Conservation (phyloP, 139 green algal genomes). For the Micractinium sp. region DNA sequence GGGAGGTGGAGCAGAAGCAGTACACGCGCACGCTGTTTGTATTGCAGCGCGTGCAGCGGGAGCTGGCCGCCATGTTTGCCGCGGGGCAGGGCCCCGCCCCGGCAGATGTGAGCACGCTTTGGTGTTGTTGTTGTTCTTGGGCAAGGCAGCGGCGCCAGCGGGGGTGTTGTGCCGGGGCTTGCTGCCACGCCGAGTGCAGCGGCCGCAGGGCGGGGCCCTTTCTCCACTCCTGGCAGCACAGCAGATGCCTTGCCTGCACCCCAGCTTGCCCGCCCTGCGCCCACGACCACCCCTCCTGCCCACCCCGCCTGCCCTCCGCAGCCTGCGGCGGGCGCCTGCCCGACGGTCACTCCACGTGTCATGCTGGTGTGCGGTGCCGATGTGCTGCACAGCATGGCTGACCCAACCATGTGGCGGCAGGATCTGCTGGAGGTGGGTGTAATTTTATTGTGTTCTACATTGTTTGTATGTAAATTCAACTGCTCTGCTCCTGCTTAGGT, state of each 20-base stretch:
- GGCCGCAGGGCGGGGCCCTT: too few species aligned
- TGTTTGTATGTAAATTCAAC: too few species aligned
- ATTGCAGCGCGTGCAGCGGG: slow-evolving; percentile 55
- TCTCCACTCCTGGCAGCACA: too few species aligned
- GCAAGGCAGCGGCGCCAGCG: neutral
- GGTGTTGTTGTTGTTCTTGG: neutral
- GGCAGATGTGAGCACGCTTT: slow-evolving; percentile 1
- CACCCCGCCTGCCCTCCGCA: neutral
- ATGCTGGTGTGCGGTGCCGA: slow-evolving; percentile 54
- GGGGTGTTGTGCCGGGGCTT: too few species aligned
- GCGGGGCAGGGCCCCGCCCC: neutral
- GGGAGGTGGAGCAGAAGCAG: slow-evolving; percentile 73
- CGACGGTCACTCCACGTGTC: slow-evolving; percentile 10
- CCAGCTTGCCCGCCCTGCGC: neutral
- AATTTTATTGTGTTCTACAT: neutral
- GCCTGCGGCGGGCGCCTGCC: neutral
- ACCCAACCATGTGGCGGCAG: slow-evolving; percentile 44
- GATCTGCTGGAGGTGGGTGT: slow-evolving; percentile 45
- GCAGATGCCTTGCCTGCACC: too few species aligned
- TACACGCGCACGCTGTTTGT: slow-evolving; percentile 78
- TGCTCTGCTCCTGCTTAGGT: too few species aligned
- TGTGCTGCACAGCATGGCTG: slow-evolving; percentile 45
- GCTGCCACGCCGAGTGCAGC: too few species aligned
- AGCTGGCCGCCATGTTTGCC: slow-evolving; percentile 25
- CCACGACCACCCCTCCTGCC: neutral